Evolutionary conservation across 2,329 filamentous ascomycete genomes (phyloP).

Genomic region (Aspergillus sp.): DNA sequence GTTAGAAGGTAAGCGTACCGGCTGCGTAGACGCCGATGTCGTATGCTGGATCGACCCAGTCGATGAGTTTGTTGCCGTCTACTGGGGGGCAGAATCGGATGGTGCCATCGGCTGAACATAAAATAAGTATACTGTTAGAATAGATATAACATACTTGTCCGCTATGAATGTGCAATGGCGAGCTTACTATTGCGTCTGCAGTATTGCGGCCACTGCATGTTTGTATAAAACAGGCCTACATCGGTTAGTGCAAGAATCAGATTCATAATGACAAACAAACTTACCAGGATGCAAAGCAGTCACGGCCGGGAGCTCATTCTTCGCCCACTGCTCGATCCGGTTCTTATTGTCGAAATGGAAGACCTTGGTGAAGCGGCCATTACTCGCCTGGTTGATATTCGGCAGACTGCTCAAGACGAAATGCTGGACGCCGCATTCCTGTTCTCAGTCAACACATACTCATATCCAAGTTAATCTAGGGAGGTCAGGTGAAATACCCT

Average conservation of each 20-base stretch:
- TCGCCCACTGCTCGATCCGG: background rate
- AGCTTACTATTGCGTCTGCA: background rate
- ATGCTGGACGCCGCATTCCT: conserved; percentile 10
- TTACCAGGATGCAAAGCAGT: background rate
- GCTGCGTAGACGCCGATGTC: conserved; percentile 21
- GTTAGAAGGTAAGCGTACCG: no score
- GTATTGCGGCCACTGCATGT: background rate
- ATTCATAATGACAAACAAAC: background rate
- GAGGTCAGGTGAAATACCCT: background rate
- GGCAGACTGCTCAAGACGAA: conserved; percentile 23
- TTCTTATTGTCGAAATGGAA: background rate
- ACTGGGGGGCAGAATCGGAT: conserved; percentile 18
- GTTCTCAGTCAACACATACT: no score
- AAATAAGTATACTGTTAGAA: background rate
- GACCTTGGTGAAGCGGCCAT: background rate
- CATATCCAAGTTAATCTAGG: no score
- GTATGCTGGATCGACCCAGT: conserved; percentile 20
- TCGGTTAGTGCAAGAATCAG: background rate
- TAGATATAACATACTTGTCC: background rate
- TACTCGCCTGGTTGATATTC: conserved; percentile 11
- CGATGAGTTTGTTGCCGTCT: conserved; percentile 6
- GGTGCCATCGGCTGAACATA: conserved; percentile 5
- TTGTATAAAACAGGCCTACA: background rate
- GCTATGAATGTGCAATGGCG: background rate
- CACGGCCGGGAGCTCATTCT: background rate